Evolutionary conservation across 106 monocot species (phyloP), one percentile per base, ranked within the genome.

Genomic region (Dendrobium chrysotoxum): DNA sequence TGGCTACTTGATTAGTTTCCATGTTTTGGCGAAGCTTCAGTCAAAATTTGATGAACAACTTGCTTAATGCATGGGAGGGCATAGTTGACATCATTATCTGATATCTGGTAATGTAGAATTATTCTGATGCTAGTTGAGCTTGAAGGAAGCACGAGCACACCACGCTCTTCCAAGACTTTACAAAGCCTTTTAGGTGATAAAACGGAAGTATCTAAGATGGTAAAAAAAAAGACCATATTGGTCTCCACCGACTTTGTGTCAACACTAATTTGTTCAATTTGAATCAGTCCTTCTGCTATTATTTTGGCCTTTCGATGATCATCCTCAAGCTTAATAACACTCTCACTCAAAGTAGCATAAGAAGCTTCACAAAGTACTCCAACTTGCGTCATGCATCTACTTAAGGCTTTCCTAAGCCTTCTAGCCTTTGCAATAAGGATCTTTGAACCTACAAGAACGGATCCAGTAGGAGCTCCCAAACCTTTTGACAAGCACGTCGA

Each of bases 341-440:
- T 92, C 76, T 97, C 94, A 47, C 68, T 80, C 35, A 97, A 65
- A 40, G 88, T 92, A 80, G 94, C 86, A 86, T 80, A 80, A 82
- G 92, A 94, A 61, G 96, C 94, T 23, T 94, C 93, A 82, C 93
- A 92, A 44, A 97, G 86, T 21, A 97, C 83, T 79, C 96, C 96
- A 64, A 97, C 86, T 82, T 97, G 96, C 40, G 93, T 90, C 96
- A 97, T 97, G 35, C 96, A 93, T 75, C 96, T 93, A 82, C 96
- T 93, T 64, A 97, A 83, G 4, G 92, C 89, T 79, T 97, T 97
- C 83, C 93, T 87, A 40, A 97, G 88, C 68, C 87, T 90, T 84
- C 79, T 97, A 57, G 96, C 93, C 97, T 98, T 95, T 65, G 76
- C 72, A 54, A 98, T 98, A 75, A 98, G 92, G 40, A 53, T 54